Conservation (phyloP, 2,329 filamentous ascomycete species). For the Alternaria gaisen region DNA sequence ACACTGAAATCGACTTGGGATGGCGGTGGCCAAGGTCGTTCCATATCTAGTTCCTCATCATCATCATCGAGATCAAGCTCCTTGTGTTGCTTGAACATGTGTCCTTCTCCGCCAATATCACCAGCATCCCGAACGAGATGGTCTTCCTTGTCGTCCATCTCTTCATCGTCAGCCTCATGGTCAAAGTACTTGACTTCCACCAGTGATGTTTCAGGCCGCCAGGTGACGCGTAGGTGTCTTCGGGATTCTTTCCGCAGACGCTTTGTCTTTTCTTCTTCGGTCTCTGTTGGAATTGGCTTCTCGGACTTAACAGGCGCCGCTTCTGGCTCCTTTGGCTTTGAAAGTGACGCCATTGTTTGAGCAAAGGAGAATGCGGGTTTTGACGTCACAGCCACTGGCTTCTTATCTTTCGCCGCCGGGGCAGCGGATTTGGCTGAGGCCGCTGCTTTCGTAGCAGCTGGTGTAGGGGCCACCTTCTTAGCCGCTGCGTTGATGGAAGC, state of each 20-base stretch:
- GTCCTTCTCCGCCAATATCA: conserved; percentile 72
- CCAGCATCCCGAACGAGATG: conserved; percentile 76
- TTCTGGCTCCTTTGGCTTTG: conserved; percentile 64
- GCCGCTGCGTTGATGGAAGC: conserved; percentile 56
- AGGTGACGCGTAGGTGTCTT: conserved; percentile 73
- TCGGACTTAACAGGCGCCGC: conserved; percentile 60
- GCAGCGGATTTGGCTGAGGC: conserved; percentile 38
- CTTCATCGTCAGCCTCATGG: conserved; percentile 75
- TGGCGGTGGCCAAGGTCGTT: conserved; percentile 45
- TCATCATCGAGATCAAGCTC: conserved; percentile 72
- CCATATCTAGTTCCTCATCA: conserved; percentile 64
- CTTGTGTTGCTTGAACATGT: conserved; percentile 64
- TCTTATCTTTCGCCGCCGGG: conserved; percentile 39
- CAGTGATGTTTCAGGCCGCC: conserved; percentile 73
- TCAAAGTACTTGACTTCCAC: conserved; percentile 74
- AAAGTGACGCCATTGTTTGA: conserved; percentile 52
- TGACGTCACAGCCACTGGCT: conserved; percentile 32
- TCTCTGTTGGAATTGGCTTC: conserved; percentile 67
- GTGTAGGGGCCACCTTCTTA: conserved; percentile 52
- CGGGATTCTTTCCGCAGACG: conserved; percentile 77
- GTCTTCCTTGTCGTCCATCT: conserved; percentile 64
- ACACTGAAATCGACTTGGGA: conserved; percentile 55
- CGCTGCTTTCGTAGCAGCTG: conserved; percentile 33
- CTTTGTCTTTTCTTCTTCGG: conserved; percentile 71
- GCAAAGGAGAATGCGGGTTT: conserved; percentile 51